Percentiles rank a stretch among this genome's conserved stretches.
Evolutionary conservation across 2,329 filamentous ascomycete genomes (phyloP).

Genomic region (Sarocladium strictum): DNA sequence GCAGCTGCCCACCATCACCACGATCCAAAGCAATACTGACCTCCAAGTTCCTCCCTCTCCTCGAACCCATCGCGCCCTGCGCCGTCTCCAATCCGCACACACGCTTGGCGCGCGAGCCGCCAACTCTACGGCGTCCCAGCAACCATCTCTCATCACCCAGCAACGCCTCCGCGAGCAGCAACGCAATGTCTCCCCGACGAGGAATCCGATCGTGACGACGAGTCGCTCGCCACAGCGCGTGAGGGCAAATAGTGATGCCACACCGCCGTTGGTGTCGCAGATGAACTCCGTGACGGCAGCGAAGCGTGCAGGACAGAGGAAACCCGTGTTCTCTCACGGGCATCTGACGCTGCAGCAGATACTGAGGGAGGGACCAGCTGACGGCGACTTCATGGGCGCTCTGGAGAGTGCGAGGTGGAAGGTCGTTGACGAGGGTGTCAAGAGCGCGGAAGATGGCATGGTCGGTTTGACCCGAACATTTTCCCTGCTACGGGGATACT

Average conservation of each 20-base stretch:
- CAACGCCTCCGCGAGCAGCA: constrained; percentile 45
- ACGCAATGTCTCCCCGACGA: constrained; percentile 24
- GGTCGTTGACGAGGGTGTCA: constrained; percentile 69
- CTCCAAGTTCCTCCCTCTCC: constrained; percentile 54
- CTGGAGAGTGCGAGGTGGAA: constrained; percentile 67
- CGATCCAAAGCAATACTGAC: constrained; percentile 29
- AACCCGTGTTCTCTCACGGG: constrained; percentile 44
- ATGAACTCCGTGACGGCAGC: constrained; percentile 28
- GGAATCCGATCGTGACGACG: constrained; percentile 10
- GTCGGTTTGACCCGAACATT: constrained; percentile 34
- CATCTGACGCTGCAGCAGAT: constrained; percentile 64
- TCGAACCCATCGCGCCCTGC: constrained; percentile 59
- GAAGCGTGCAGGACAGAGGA: constrained; percentile 34
- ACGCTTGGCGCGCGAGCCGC: constrained; percentile 52
- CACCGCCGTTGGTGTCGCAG: constrained; percentile 32
- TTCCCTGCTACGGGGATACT: background rate
- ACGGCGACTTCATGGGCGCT: constrained; percentile 60
- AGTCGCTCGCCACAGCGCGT: constrained; percentile 46
- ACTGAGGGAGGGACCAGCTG: constrained; percentile 72
- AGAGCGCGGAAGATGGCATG: constrained; percentile 76
- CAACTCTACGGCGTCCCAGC: constrained; percentile 1
- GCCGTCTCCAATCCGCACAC: constrained; percentile 73
- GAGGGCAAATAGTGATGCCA: constrained; percentile 69
- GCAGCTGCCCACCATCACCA: background rate
- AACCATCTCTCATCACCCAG: constrained; percentile 56